phyloP scores from a whole-genome alignment of 164 flowering plant genomes.

The Tetracentron sinense region DNA sequence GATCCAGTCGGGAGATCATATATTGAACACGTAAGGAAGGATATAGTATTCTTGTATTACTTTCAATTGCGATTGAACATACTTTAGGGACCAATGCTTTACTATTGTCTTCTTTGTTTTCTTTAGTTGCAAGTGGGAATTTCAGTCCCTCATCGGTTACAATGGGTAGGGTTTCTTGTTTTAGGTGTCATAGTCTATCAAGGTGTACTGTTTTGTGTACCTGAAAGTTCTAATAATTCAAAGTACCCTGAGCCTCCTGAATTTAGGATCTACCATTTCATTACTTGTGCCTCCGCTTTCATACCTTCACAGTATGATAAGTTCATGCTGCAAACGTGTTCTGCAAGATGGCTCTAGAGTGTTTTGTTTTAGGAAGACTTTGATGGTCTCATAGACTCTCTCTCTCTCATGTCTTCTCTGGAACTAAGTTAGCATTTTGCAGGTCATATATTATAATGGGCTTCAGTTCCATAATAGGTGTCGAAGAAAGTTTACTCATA shows the following conservation, averaged over 20 bases:
- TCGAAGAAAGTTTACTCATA: too few species aligned
- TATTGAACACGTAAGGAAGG: constrained; percentile 74
- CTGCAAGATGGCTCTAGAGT: not conserved
- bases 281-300: not conserved
- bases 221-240: not conserved
- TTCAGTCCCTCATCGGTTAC: not conserved
- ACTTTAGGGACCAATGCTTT: too few species aligned
- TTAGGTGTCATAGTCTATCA: not conserved
- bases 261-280: not conserved
- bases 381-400: not conserved
- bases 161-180: too few species aligned
- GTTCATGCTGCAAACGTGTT: not conserved
- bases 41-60: not conserved
- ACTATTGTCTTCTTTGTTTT: too few species aligned
- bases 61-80: not conserved
- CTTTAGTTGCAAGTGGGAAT: too few species aligned
- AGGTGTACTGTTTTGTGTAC: not conserved
- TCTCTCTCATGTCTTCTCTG: not conserved
- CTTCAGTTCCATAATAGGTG: too few species aligned
- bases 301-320: not conserved
- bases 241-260: not conserved
- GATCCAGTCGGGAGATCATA: constrained; percentile 85
- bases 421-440: too few species aligned
- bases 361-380: too few species aligned
- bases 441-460: too few species aligned